Conservation (phyloP, 73 alveolate genomes). For the Paramecium caudatum region DNA sequence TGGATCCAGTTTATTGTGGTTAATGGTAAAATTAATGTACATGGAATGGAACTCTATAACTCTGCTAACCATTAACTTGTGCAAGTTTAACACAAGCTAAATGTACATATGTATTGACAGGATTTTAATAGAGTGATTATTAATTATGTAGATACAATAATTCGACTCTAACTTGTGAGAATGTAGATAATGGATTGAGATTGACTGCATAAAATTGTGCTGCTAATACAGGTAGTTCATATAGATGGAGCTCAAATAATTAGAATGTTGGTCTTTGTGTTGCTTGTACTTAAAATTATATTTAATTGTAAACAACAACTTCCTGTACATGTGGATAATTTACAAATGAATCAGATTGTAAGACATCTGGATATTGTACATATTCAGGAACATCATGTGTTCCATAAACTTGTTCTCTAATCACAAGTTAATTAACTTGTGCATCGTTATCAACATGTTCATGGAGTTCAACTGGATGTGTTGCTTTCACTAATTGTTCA, state of each 20-base stretch:
- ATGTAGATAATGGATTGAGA: neutral
- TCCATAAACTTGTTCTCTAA: neutral
- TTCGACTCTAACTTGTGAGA: neutral
- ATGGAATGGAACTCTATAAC: no score
- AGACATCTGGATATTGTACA: neutral
- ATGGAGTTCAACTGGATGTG: neutral
- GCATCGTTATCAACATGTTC: neutral
- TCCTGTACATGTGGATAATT: slow-evolving; percentile 18
- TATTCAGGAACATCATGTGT: neutral
- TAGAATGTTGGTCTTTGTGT: neutral
- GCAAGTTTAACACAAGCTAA: neutral
- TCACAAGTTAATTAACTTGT: neutral
- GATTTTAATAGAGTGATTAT: neutral
- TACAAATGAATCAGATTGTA: neutral
- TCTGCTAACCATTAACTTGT: neutral
- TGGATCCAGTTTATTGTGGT: neutral
- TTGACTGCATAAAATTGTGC: neutral
- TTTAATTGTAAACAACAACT: neutral
- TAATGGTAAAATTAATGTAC: neutral
- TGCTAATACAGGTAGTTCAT: neutral
- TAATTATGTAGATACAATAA: neutral
- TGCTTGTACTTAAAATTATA: neutral
- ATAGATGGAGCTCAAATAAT: slow-evolving; percentile 23
- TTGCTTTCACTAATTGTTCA: neutral
- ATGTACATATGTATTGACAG: neutral